Conservation (phyloP, 192 early-diverging fungal genomes). For the Entophlyctis luteolus region DNA sequence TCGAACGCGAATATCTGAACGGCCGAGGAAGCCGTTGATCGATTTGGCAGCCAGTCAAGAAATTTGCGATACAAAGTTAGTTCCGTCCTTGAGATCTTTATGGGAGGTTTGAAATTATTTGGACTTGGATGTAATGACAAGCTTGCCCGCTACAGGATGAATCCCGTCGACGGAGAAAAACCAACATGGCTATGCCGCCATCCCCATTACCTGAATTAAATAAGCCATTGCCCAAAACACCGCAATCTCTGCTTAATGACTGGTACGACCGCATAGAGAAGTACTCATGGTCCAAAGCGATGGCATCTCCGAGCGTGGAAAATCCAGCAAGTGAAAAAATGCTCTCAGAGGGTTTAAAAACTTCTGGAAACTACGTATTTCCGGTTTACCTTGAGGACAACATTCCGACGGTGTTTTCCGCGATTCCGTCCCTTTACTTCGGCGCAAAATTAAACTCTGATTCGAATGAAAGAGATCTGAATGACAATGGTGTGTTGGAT, state of each 20-base stretch:
- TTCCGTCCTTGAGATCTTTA: conserved; percentile 56
- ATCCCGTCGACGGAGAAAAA: conserved; percentile 36
- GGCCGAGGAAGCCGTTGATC: conserved; percentile 28
- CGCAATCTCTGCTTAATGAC: conserved; percentile 1
- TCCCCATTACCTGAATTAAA: conserved; percentile 2
- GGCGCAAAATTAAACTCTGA: not conserved
- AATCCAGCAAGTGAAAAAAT: too few relatives aligned
- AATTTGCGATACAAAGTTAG: conserved; percentile 41
- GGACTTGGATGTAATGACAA: not conserved
- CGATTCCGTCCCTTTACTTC: conserved; percentile 28
- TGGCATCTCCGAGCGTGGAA: too few relatives aligned
- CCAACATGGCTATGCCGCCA: not conserved
- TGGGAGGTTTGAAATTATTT: conserved; percentile 46
- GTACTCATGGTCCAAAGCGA: not conserved
- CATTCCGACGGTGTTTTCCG: conserved; percentile 46
- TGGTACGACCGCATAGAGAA: not conserved
- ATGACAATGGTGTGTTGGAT: not conserved
- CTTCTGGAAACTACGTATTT: too few relatives aligned
- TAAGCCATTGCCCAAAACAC: not conserved
- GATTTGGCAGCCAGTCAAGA: conserved; percentile 5
- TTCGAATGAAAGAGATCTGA: not conserved
- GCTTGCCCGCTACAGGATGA: conserved; percentile 42
- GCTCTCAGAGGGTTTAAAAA: too few relatives aligned
- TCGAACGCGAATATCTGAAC: conserved; percentile 32
- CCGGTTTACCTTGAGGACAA: conserved; percentile 12